phyloP scores from a whole-genome alignment of 768 basidiomycete genomes.

The Tylopilus plumbeoviolaceoides region DNA sequence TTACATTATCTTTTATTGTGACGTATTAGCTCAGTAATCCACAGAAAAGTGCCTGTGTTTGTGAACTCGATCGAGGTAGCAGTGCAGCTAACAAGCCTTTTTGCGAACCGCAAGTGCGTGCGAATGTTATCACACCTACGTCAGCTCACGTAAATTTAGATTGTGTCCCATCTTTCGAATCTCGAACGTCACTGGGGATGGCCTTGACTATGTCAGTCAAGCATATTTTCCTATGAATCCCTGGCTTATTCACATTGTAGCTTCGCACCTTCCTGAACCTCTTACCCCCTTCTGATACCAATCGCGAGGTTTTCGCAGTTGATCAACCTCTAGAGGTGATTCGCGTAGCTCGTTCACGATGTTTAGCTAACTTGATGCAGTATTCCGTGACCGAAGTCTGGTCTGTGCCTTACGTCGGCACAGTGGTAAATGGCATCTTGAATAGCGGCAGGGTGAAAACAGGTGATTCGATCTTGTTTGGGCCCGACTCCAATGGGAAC shows the following conservation, averaged over 20 bases:
- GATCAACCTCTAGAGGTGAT: conserved; percentile 77
- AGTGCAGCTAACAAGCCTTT: conserved; percentile 70
- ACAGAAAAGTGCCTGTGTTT: conserved; percentile 77
- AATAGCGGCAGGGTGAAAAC: conserved; percentile 71
- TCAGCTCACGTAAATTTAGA: conserved; percentile 36
- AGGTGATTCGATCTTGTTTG: conserved; percentile 79
- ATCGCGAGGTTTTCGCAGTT: conserved; percentile 72
- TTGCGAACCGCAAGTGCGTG: conserved; percentile 66
- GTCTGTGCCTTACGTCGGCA: conserved; percentile 85
- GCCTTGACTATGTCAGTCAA: conserved; percentile 66
- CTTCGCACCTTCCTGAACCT: conserved; percentile 89
- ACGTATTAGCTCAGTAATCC: background rate
- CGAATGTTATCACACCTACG: background rate
- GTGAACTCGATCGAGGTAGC: conserved; percentile 80
- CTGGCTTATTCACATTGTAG: conserved; percentile 34
- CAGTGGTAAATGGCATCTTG: conserved; percentile 81
- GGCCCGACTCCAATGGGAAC: conserved; percentile 90
- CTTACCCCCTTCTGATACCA: conserved; percentile 81
- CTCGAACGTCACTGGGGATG: conserved; percentile 94
- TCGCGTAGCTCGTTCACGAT: background rate
- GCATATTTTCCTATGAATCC: background rate
- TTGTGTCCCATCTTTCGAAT: conserved; percentile 89
- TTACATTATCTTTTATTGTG: background rate
- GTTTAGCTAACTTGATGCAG: conserved; percentile 35
- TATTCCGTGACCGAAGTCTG: conserved; percentile 84